Evolutionary conservation across 2,329 filamentous ascomycete species (phyloP).

Genomic region (Aschersonia sp.): DNA sequence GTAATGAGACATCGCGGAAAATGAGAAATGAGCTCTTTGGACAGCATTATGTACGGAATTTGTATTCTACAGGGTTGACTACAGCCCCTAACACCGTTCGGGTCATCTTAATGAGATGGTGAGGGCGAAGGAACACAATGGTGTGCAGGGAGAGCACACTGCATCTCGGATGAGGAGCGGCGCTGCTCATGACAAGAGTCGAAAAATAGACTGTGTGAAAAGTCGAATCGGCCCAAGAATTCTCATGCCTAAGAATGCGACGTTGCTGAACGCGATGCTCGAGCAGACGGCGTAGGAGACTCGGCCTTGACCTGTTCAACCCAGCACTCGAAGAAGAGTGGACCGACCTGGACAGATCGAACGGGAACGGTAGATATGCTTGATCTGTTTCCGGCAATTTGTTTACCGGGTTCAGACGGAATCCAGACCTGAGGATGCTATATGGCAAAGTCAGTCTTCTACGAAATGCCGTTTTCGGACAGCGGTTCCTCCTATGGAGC

Average conservation of each 20-base stretch:
- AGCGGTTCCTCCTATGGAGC: no score
- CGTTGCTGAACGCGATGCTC: not conserved
- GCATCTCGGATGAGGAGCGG: no score
- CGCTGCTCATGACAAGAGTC: no score
- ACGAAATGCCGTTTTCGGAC: not conserved
- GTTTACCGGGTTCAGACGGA: constrained; percentile 35
- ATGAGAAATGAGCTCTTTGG: not conserved
- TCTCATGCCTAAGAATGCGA: not conserved
- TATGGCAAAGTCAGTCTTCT: no score
- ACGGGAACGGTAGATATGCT: constrained; percentile 21
- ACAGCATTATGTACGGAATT: not conserved
- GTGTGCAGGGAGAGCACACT: no score
- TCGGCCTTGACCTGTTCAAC: constrained; percentile 26
- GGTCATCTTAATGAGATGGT: no score
- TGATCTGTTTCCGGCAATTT: constrained; percentile 12
- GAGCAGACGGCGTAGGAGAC: not conserved
- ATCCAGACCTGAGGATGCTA: constrained; percentile 49
- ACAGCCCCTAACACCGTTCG: no score
- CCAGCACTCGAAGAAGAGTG: constrained; percentile 54
- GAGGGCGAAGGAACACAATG: no score
- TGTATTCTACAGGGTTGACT: constrained; percentile 1
- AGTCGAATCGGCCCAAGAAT: not conserved
- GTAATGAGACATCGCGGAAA: not conserved
- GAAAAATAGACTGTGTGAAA: no score
- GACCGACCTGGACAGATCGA: constrained; percentile 39